phyloP scores from a whole-genome alignment of 2,329 filamentous ascomycete genomes.

The Didymella lethalis region DNA sequence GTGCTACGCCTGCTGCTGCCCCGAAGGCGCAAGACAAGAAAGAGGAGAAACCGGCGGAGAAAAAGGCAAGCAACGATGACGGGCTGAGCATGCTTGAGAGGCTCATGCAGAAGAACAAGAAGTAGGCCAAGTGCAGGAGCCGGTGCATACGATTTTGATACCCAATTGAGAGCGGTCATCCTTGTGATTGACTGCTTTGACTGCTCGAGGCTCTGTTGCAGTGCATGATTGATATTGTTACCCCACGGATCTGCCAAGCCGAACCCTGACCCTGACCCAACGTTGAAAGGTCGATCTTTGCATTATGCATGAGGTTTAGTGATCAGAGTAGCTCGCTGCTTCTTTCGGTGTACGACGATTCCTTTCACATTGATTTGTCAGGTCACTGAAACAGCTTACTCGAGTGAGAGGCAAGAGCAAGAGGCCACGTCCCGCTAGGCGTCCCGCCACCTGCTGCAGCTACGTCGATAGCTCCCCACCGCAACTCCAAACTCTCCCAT shows the following conservation, averaged over 20 bases:
- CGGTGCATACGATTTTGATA: conserved; percentile 9
- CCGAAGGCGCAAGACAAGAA: conserved; percentile 21
- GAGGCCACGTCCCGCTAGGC: conserved; percentile 42
- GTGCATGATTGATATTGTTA: background rate
- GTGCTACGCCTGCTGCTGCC: conserved; percentile 6
- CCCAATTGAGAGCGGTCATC: background rate
- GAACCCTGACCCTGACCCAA: conserved; percentile 5
- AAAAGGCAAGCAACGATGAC: conserved; percentile 47
- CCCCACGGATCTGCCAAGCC: conserved; percentile 2
- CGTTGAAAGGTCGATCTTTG: background rate
- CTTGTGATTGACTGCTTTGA: background rate
- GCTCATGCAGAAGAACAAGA: conserved; percentile 23
- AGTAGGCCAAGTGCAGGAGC: background rate
- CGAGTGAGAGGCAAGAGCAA: conserved; percentile 18
- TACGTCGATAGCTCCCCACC: conserved; percentile 22
- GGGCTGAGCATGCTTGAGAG: conserved; percentile 26
- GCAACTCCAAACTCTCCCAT: conserved; percentile 25
- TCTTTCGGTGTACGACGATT: too few relatives aligned
- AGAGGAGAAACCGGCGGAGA: conserved; percentile 23
- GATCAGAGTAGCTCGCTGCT: background rate
- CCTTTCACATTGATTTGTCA: conserved; percentile 35
- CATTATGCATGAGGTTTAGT: background rate
- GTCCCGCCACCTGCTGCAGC: conserved; percentile 25
- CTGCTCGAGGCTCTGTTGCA: background rate
- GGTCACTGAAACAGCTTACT: conserved; percentile 27